Evolutionary conservation across 257 asterid genomes (phyloP).

Genomic region (Rehmannia glutinosa): DNA sequence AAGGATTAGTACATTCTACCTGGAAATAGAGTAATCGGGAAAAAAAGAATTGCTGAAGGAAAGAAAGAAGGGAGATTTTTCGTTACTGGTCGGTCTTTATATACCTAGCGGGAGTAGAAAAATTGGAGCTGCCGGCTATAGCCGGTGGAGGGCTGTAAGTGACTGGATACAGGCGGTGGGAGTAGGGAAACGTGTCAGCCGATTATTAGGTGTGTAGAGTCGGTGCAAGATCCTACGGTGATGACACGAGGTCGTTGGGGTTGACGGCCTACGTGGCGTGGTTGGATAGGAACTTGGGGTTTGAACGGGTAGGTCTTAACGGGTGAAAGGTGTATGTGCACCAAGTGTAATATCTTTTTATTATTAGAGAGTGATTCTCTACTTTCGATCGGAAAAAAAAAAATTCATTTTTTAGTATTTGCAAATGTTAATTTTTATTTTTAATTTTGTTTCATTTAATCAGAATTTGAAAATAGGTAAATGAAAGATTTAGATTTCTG

Average conservation of each 20-base stretch:
- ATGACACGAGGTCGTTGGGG: constrained; percentile 30
- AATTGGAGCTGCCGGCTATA: constrained; percentile 40
- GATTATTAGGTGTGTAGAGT: constrained; percentile 16
- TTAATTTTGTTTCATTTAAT: no score
- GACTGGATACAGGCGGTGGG: constrained; percentile 40
- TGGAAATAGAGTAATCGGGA: constrained; percentile 23
- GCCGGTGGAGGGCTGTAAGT: constrained; percentile 29
- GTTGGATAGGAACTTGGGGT: constrained; percentile 16
- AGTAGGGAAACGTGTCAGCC: constrained; percentile 26
- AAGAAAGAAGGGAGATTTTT: not conserved
- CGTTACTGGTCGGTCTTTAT: constrained; percentile 35
- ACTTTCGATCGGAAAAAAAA: no score
- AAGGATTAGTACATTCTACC: constrained; percentile 30
- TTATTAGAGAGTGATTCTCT: no score
- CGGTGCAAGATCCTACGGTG: constrained; percentile 55
- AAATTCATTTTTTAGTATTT: no score
- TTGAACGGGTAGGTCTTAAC: constrained; percentile 18
- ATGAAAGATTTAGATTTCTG: no score
- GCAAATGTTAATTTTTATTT: no score
- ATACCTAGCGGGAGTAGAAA: constrained; percentile 57
- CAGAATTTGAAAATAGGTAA: no score
- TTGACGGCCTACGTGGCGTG: constrained; percentile 41
- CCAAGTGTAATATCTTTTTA: no score
- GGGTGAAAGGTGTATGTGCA: no score
- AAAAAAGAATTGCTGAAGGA: constrained; percentile 9